Conservation (phyloP, 441 rosid genomes). For the Gossypium aridum region DNA sequence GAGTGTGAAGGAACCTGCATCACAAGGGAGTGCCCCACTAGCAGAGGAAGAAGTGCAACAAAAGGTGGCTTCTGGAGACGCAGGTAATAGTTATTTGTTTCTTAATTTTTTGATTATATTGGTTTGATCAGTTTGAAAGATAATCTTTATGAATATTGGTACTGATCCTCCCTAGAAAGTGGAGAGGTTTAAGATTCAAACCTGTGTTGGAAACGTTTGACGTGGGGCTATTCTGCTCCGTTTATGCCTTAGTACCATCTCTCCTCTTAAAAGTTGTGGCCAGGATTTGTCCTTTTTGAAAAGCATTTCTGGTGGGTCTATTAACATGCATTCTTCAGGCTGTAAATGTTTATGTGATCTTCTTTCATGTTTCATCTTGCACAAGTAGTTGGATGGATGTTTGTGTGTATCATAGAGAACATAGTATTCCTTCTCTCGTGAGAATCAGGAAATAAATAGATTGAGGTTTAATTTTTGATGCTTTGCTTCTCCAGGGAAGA, state of each 20-base stretch:
- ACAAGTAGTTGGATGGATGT: neutral
- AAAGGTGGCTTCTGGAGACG: constrained; percentile 70
- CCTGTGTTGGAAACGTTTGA: neutral
- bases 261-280: neutral
- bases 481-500: constrained; percentile 48
- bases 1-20: constrained; percentile 66
- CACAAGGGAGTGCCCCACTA: constrained; percentile 68
- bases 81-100: constrained; percentile 40
- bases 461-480: neutral
- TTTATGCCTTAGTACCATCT: neutral
- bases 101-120: neutral
- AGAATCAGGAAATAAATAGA: neutral
- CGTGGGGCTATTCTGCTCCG: neutral
- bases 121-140: neutral
- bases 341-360: neutral
- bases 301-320: neutral
- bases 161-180: neutral
- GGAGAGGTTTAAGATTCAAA: neutral
- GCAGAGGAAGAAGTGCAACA: constrained; percentile 90
- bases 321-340: neutral
- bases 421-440: too few relatives aligned
- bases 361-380: neutral
- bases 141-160: neutral
- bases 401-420: neutral
- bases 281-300: neutral